A percentile compares a stretch with the other conserved stretches of the same genome.
Conservation (phyloP, 2,329 filamentous ascomycete genomes). For the Calonectria pteridis region DNA sequence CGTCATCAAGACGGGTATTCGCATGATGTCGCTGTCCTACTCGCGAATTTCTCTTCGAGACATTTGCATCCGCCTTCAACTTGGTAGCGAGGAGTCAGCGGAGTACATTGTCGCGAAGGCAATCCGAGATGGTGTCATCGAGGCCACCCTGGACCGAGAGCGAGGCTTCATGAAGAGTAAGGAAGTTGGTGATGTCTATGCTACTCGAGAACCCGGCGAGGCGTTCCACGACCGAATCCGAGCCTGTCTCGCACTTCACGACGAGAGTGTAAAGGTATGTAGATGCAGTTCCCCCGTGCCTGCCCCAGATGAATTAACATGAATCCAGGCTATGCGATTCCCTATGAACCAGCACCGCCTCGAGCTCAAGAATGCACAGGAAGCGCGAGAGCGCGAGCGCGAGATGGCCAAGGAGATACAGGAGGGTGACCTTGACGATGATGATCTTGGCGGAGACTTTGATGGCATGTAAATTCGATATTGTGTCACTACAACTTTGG, state of each 20-base stretch:
- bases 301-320: constrained; percentile 32
- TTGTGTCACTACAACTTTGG: constrained; percentile 32
- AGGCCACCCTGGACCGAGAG: constrained; percentile 94
- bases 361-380: constrained; percentile 97
- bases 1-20: constrained; percentile 98
- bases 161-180: constrained; percentile 99
- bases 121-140: constrained; percentile 96
- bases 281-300: neutral
- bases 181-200: constrained; percentile 95
- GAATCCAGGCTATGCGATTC: constrained; percentile 89
- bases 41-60: constrained; percentile 96
- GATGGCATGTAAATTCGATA: constrained; percentile 82
- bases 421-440: constrained; percentile 96
- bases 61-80: constrained; percentile 93
- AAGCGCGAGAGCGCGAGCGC: constrained; percentile 94
- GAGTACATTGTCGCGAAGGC: constrained; percentile 99
- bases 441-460: constrained; percentile 95
- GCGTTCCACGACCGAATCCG: constrained; percentile 97
- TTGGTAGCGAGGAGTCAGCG: constrained; percentile 96
- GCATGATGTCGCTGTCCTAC: constrained; percentile 99
- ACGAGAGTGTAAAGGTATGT: constrained; percentile 94
- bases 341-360: constrained; percentile 99
- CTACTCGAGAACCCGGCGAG: constrained; percentile 94
- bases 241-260: constrained; percentile 90
- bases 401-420: constrained; percentile 99